Evolutionary conservation across 2,329 filamentous ascomycete genomes (phyloP).

Genomic region (Arthrinium phaeospermum): DNA sequence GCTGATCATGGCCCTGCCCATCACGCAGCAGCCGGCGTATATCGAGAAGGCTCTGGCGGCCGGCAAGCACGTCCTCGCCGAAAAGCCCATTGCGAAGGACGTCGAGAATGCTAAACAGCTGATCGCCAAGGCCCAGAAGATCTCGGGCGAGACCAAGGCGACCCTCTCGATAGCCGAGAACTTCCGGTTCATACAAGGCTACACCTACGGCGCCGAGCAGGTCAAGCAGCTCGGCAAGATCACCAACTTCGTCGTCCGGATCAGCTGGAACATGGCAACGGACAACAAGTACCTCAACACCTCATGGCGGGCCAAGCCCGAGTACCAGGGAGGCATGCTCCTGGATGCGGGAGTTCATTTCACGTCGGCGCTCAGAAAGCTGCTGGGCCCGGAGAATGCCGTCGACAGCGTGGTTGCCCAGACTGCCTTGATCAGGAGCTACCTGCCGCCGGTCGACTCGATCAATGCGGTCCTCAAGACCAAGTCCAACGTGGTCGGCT

Average conservation of each 20-base stretch:
- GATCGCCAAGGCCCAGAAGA: constrained; percentile 43
- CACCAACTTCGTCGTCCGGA: constrained; percentile 54
- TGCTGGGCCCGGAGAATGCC: constrained; percentile 57
- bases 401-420: constrained; percentile 58
- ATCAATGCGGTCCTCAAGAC: constrained; percentile 64
- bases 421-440: constrained; percentile 57
- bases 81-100: constrained; percentile 72
- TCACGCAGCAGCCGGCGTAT: constrained; percentile 62
- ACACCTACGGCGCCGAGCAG: constrained; percentile 55
- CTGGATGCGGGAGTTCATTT: constrained; percentile 80
- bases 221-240: constrained; percentile 59
- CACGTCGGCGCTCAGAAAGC: constrained; percentile 64
- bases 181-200: constrained; percentile 67
- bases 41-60: constrained; percentile 65
- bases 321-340: constrained; percentile 77
- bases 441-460: constrained; percentile 71
- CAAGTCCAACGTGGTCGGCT: constrained; percentile 59
- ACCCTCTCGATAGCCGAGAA: constrained; percentile 74
- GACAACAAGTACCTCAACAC: constrained; percentile 57
- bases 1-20: constrained; percentile 59
- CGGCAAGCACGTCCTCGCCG: constrained; percentile 72
- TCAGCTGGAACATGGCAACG: constrained; percentile 43
- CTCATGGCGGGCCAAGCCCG: constrained; percentile 69
- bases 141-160: constrained; percentile 37
- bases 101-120: constrained; percentile 50